Conservation (phyloP, 2,329 filamentous ascomycete genomes). For the Ophiostoma piceae region DNA sequence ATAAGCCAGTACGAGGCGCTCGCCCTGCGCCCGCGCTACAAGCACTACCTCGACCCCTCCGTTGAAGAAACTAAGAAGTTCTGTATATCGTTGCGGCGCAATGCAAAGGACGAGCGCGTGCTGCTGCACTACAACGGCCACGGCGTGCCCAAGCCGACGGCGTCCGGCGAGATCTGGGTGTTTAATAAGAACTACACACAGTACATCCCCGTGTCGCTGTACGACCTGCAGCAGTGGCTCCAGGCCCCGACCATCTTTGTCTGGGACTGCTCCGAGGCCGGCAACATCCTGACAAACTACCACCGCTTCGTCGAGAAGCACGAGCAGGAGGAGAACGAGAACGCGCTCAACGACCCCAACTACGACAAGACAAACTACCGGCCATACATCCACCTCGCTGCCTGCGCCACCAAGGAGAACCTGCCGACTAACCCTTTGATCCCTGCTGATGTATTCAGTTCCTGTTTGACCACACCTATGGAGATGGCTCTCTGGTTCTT, state of each 20-base stretch:
- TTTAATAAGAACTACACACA: conserved; percentile 99
- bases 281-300: conserved; percentile 93
- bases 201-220: conserved; percentile 94
- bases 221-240: conserved; percentile 92
- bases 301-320: conserved; percentile 93
- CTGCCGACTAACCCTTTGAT: conserved; percentile 90
- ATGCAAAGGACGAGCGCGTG: conserved; percentile 92
- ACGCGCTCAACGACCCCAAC: conserved; percentile 68
- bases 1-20: conserved; percentile 95
- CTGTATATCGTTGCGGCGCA: conserved; percentile 79
- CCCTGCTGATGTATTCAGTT: conserved; percentile 92
- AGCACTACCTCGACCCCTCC: conserved; percentile 92
- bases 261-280: conserved; percentile 95
- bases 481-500: conserved; percentile 97
- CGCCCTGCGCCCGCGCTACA: conserved; percentile 92
- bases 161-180: conserved; percentile 97
- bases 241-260: conserved; percentile 94
- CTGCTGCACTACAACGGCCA: conserved; percentile 99
- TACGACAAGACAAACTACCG: conserved; percentile 70
- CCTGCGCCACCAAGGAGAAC: conserved; percentile 84
- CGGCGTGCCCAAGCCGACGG: conserved; percentile 90
- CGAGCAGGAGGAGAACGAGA: conserved; percentile 78
- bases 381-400: conserved; percentile 81
- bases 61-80: conserved; percentile 98
- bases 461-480: conserved; percentile 92